phyloP scores from a whole-genome alignment of 352 stramenopile species.

The Globisporangium megalacanthum region DNA sequence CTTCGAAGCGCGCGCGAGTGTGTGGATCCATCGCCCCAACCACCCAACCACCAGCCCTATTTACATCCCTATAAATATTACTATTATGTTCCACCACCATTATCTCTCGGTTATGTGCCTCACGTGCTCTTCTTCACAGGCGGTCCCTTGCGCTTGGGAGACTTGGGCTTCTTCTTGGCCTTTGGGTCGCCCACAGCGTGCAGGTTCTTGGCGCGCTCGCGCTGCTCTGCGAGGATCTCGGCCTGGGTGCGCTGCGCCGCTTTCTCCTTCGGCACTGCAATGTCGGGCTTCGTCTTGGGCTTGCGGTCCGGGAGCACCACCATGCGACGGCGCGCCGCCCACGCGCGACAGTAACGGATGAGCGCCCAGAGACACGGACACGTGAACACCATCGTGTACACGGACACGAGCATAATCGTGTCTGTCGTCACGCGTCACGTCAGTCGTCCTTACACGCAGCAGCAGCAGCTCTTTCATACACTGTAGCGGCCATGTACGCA shows the following conservation, averaged over 20 bases:
- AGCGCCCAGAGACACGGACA: constrained; percentile 78
- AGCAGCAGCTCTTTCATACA: too few species aligned
- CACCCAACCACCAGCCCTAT: constrained; percentile 37
- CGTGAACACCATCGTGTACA: constrained; percentile 82
- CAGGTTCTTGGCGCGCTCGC: constrained; percentile 54
- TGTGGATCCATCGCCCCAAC: background rate
- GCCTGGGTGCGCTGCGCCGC: constrained; percentile 59
- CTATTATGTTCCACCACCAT: constrained; percentile 29
- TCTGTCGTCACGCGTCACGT: too few species aligned
- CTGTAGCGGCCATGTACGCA: too few species aligned
- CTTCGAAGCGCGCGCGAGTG: background rate
- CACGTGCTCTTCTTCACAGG: constrained; percentile 30
- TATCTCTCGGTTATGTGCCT: constrained; percentile 24
- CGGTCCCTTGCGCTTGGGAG: constrained; percentile 61
- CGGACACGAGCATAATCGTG: constrained; percentile 68
- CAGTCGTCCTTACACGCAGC: too few species aligned
- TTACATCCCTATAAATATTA: constrained; percentile 86
- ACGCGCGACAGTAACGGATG: constrained; percentile 70
- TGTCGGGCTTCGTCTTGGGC: constrained; percentile 73
- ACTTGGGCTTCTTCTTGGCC: constrained; percentile 57
- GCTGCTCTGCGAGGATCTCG: constrained; percentile 72
- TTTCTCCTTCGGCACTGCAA: constrained; percentile 57
- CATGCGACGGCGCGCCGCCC: constrained; percentile 37
- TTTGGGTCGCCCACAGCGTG: constrained; percentile 45
- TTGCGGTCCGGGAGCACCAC: constrained; percentile 64